phyloP scores from a whole-genome alignment of 2,329 filamentous ascomycete species.

The Cadophora sp. region DNA sequence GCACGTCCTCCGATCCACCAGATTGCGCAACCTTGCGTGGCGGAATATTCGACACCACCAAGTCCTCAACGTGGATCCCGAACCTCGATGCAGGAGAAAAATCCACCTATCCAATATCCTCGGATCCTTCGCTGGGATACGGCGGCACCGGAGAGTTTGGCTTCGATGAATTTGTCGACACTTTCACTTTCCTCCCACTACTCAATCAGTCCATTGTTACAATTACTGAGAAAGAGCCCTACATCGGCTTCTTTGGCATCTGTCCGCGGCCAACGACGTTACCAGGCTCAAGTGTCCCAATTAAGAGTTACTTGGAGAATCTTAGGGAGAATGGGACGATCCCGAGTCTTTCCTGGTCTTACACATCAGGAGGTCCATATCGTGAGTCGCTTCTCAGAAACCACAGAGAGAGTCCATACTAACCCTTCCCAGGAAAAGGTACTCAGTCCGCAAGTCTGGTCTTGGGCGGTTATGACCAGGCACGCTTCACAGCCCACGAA shows the following conservation, averaged over 20 bases:
- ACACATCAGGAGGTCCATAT: constrained; percentile 50
- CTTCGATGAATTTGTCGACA: constrained; percentile 26
- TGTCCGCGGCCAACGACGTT: constrained; percentile 48
- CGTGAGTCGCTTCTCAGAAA: constrained; percentile 36
- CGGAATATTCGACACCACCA: constrained; percentile 58
- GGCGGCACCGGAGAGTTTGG: constrained; percentile 30
- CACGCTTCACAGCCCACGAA: constrained; percentile 46
- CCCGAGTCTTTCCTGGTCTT: constrained; percentile 49
- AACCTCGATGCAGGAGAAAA: constrained; percentile 36
- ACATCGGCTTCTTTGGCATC: constrained; percentile 48
- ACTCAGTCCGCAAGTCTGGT: constrained; percentile 47
- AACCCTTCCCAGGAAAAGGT: constrained; percentile 35
- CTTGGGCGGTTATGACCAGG: constrained; percentile 49
- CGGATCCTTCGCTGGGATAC: constrained; percentile 20
- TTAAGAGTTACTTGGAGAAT: constrained; percentile 45
- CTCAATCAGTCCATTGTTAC: constrained; percentile 24
- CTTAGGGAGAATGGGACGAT: constrained; percentile 45
- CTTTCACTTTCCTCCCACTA: constrained; percentile 10
- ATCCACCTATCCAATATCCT: too few species aligned
- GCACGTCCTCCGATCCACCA: constrained; percentile 48
- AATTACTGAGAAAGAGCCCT: constrained; percentile 26
- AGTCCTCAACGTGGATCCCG: constrained; percentile 60
- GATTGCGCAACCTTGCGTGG: constrained; percentile 63
- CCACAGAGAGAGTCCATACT: background rate
- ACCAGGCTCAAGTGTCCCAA: constrained; percentile 42